Conservation (phyloP, 2,329 filamentous ascomycete species). For the Monosporascus sp. region DNA sequence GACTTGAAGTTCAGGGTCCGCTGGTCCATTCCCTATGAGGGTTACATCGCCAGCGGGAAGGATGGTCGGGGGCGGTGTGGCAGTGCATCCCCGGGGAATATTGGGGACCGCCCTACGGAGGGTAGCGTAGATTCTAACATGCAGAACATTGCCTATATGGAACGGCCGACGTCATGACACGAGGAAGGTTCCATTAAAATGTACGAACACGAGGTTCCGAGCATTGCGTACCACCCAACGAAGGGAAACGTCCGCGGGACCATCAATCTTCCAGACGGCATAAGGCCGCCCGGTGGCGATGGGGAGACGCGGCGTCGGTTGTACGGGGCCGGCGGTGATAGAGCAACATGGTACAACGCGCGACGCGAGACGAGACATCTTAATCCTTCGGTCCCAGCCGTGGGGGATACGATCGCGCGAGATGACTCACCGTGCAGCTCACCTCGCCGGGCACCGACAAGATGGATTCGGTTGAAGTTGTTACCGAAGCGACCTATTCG, state of each 20-base stretch:
- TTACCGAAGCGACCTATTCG: too few species aligned
- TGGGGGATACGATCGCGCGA: not conserved
- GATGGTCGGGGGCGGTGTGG: not conserved
- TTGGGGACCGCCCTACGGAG: not conserved
- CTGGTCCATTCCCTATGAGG: not conserved
- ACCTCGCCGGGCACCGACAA: not conserved
- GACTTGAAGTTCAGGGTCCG: too few species aligned
- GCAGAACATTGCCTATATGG: not conserved
- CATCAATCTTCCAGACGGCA: too few species aligned
- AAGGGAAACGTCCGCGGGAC: too few species aligned
- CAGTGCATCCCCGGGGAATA: not conserved
- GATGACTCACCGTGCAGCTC: not conserved
- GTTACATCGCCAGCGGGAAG: not conserved
- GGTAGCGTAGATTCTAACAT: not conserved
- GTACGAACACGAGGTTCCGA: too few species aligned
- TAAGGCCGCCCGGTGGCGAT: too few species aligned
- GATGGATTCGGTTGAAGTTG: not conserved
- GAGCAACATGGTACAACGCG: not conserved
- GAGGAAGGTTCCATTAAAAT: too few species aligned
- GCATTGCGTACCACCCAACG: too few species aligned
- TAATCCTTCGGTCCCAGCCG: not conserved
- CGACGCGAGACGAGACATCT: not conserved
- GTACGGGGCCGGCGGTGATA: not conserved
- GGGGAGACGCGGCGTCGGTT: not conserved
- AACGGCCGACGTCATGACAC: not conserved